Conservation (phyloP, 768 basidiomycete genomes). For the Suillus occidentalis region DNA sequence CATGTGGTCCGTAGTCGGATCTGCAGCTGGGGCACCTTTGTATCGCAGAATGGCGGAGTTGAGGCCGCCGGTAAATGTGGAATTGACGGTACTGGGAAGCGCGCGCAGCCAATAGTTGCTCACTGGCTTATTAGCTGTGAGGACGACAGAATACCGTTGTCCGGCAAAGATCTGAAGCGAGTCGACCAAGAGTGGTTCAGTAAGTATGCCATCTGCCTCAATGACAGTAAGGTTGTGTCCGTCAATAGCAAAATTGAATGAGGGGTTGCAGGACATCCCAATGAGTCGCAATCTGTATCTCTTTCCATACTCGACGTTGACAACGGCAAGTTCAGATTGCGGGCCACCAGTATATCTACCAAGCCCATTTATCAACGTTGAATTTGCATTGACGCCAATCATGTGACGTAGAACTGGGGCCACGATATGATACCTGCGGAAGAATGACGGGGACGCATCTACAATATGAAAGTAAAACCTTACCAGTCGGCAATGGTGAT, state of each 20-base stretch:
- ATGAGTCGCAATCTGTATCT: background rate
- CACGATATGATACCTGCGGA: background rate
- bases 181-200: slow-evolving; percentile 31
- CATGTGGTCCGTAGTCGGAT: background rate
- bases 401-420: background rate
- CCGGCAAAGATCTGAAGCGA: slow-evolving; percentile 32
- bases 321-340: background rate
- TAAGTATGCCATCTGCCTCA: slow-evolving; percentile 33
- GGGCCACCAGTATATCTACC: background rate
- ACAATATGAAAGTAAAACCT: background rate
- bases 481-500: background rate
- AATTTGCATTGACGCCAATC: background rate
- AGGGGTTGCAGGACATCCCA: background rate
- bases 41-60: background rate
- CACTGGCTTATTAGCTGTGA: slow-evolving; percentile 43
- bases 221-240: slow-evolving; percentile 32
- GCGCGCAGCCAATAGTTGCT: slow-evolving; percentile 59
- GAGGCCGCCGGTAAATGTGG: slow-evolving; percentile 18
- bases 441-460: background rate
- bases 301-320: background rate
- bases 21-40: background rate
- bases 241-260: slow-evolving; percentile 21
- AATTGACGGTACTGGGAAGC: slow-evolving; percentile 22
- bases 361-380: background rate
- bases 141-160: slow-evolving; percentile 44